Evolutionary conservation across 2,329 filamentous ascomycete genomes (phyloP).

Genomic region (Cladosporium halotolerans): DNA sequence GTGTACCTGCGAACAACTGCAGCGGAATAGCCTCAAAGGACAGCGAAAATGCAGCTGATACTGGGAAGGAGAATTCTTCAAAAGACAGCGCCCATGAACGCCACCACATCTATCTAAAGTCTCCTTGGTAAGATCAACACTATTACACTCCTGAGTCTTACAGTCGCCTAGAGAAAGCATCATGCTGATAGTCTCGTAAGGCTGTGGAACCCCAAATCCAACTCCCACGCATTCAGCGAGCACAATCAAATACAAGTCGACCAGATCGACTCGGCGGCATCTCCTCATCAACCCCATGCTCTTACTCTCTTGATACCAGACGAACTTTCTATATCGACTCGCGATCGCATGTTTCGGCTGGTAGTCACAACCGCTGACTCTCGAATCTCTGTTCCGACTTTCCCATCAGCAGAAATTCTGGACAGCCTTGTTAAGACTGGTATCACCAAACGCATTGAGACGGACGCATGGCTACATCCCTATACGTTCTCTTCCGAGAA

Average conservation of each 20-base stretch:
- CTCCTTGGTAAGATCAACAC: conserved; percentile 11
- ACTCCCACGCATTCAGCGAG: conserved; percentile 28
- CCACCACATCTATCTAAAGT: conserved; percentile 15
- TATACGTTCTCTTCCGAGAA: conserved; percentile 25
- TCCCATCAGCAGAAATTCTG: conserved; percentile 27
- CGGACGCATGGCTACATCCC: conserved; percentile 31
- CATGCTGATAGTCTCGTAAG: not conserved
- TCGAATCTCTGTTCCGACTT: conserved; percentile 25
- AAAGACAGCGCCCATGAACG: conserved; percentile 9
- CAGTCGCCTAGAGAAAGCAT: not conserved
- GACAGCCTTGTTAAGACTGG: conserved; percentile 29
- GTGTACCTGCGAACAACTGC: not conserved
- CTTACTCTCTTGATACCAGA: conserved; percentile 23
- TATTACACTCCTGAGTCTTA: not conserved
- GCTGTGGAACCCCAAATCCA: conserved; percentile 26
- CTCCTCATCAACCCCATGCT: conserved; percentile 25
- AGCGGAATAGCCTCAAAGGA: not conserved
- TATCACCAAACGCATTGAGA: conserved; percentile 28
- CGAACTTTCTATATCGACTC: conserved; percentile 17
- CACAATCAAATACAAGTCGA: conserved; percentile 24
- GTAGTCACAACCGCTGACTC: conserved; percentile 26
- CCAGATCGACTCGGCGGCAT: conserved; percentile 26
- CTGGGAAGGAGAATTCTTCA: not conserved
- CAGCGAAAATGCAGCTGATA: not conserved
- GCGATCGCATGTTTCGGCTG: conserved; percentile 29